These are phyloP conservation scores for Aspergillus funiculosus DNA, from an alignment of 495 filamentous ascomycete species.

Conservation along the genomic window DNA sequence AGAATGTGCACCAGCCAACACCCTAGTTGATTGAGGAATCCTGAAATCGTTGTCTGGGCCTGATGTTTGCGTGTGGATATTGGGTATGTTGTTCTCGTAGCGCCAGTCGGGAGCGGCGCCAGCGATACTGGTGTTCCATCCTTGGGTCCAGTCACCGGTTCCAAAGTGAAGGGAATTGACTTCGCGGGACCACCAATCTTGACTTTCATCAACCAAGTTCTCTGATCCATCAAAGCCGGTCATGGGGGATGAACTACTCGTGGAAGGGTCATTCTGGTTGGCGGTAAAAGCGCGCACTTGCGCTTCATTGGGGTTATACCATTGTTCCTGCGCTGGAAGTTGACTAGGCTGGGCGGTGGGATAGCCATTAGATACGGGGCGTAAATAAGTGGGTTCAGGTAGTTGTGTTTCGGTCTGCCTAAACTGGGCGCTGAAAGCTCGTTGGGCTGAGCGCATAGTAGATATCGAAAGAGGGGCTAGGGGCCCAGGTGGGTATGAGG, in stretches of 20 bases:
- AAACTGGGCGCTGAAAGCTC: conserved; percentile 19
- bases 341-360: conserved; percentile 17
- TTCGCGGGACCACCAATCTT: conserved; percentile 56
- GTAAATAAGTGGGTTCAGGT: conserved; percentile 37
- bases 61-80: conserved; percentile 13
- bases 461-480: conserved; percentile 20
- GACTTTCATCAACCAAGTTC: conserved; percentile 48
- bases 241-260: conserved; percentile 29
- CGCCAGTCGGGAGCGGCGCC: conserved; percentile 12
- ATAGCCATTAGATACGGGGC: conserved; percentile 23
- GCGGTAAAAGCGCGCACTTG: conserved; percentile 13
- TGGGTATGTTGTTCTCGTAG: conserved; percentile 4
- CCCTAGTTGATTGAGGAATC: conserved; percentile 7
- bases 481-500: conserved; percentile 18
- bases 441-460: conserved; percentile 21
- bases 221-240: conserved; percentile 43
- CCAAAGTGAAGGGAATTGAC: conserved; percentile 39
- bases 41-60: conserved; percentile 4
- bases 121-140: conserved; percentile 17
- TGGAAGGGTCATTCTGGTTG: conserved; percentile 19
- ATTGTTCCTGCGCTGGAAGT: conserved; percentile 19
- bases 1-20: conserved; percentile 3
- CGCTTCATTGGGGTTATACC: conserved; percentile 24
- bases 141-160: conserved; percentile 44
- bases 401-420: conserved; percentile 21